Conservation (phyloP, 768 basidiomycete species). For the Lentinula raphanica region DNA sequence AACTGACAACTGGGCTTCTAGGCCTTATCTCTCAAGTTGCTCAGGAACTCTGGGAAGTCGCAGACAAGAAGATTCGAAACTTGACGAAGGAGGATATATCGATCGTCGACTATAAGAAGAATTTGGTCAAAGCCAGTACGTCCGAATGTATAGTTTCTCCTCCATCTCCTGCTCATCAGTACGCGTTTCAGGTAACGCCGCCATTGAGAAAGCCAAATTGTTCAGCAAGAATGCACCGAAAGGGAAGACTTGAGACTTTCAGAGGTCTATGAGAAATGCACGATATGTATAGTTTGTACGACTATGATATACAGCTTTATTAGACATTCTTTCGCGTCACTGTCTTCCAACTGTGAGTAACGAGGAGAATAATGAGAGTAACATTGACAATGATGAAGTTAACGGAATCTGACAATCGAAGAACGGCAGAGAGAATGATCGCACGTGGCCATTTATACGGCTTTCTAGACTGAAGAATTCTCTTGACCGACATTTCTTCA, state of each 20-base stretch:
- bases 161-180: not conserved
- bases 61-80: slow-evolving; percentile 88
- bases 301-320: too few relatives aligned
- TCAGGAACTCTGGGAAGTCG: slow-evolving; percentile 98
- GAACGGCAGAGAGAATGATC: not conserved
- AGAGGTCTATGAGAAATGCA: too few relatives aligned
- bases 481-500: not conserved
- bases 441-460: not conserved
- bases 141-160: slow-evolving; percentile 5
- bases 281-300: too few relatives aligned
- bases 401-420: too few relatives aligned
- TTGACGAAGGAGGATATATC: slow-evolving; percentile 86
- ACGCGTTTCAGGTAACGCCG: slow-evolving; percentile 55
- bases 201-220: slow-evolving; percentile 90
- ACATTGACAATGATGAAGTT: too few relatives aligned
- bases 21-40: slow-evolving; percentile 96
- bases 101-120: slow-evolving; percentile 91
- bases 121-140: slow-evolving; percentile 71
- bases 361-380: too few relatives aligned
- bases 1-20: slow-evolving; percentile 22
- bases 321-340: too few relatives aligned
- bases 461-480: not conserved
- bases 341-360: too few relatives aligned
- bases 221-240: slow-evolving; percentile 80
- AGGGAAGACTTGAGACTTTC: slow-evolving; percentile 62